These are phyloP conservation scores for Monosporascus sp. DNA, from an alignment of 2,329 filamentous ascomycete species.

Conservation along the genomic window DNA sequence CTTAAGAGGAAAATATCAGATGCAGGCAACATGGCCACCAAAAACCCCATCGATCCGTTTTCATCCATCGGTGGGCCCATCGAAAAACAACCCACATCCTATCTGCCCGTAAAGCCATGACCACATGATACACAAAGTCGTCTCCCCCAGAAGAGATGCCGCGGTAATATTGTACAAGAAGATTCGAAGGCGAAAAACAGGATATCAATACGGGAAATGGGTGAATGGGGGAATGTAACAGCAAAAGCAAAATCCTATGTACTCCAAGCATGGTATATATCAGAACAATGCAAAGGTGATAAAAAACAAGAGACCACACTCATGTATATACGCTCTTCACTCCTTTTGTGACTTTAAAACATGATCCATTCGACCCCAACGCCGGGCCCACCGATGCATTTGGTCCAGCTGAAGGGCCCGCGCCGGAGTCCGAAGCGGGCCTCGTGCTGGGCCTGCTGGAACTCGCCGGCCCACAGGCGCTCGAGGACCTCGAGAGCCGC, in stretches of 20 bases:
- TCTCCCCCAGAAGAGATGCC: neutral
- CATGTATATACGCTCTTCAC: neutral
- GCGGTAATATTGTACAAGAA: neutral
- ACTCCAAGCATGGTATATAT: neutral
- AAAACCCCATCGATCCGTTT: neutral
- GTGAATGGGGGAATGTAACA: neutral
- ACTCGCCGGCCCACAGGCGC: conserved; percentile 67
- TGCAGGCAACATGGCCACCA: neutral
- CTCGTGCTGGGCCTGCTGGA: conserved; percentile 31
- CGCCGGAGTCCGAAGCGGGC: conserved; percentile 32
- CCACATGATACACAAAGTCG: neutral
- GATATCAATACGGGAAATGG: neutral
- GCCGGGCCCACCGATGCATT: conserved; percentile 50
- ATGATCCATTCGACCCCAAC: conserved; percentile 63
- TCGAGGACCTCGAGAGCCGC: conserved; percentile 81
- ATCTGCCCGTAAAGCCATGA: neutral
- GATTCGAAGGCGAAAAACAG: neutral
- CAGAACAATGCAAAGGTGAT: neutral
- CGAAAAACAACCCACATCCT: neutral
- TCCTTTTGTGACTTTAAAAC: conserved; percentile 37
- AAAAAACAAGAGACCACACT: neutral
- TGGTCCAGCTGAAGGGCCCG: conserved; percentile 54
- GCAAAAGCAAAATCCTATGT: neutral
- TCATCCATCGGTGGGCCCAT: neutral
- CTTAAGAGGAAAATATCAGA: neutral